phyloP scores from a whole-genome alignment of 2,329 filamentous ascomycete genomes.

The Phyllosticta citrichinensis region DNA sequence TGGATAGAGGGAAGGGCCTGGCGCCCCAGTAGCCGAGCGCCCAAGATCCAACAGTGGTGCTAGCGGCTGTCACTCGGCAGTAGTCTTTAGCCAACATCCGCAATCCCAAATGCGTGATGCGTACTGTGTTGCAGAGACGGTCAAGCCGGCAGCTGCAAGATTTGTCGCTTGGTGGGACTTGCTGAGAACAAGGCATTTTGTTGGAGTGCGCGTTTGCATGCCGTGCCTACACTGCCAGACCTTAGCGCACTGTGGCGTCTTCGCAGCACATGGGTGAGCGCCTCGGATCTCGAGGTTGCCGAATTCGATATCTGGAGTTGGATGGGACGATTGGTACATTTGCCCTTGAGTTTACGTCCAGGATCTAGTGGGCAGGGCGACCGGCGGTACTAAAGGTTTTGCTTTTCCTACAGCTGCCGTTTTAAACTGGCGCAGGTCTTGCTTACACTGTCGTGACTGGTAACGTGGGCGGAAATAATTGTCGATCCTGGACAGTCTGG shows the following conservation, averaged over 20 bases:
- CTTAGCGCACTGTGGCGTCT: too few species aligned
- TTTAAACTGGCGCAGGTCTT: background rate
- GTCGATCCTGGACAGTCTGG: background rate
- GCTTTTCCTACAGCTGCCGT: background rate
- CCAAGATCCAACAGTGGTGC: background rate
- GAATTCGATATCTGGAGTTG: too few species aligned
- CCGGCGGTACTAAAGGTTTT: too few species aligned
- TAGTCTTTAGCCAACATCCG: background rate
- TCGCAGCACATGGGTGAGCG: too few species aligned
- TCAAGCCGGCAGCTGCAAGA: background rate
- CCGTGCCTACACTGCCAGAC: too few species aligned
- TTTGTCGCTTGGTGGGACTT: background rate
- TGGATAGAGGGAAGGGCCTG: background rate
- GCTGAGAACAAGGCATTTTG: background rate
- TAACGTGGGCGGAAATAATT: background rate
- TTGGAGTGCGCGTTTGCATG: too few species aligned
- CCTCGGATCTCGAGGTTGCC: too few species aligned
- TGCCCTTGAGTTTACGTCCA: too few species aligned
- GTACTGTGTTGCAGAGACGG: background rate
- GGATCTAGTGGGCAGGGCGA: too few species aligned
- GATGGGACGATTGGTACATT: too few species aligned
- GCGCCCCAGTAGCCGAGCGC: background rate
- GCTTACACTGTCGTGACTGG: background rate
- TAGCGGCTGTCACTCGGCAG: background rate
- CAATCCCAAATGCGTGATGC: background rate